phyloP scores from a whole-genome alignment of 192 early-diverging fungal species.

The Rhizophagus prolifer region DNA sequence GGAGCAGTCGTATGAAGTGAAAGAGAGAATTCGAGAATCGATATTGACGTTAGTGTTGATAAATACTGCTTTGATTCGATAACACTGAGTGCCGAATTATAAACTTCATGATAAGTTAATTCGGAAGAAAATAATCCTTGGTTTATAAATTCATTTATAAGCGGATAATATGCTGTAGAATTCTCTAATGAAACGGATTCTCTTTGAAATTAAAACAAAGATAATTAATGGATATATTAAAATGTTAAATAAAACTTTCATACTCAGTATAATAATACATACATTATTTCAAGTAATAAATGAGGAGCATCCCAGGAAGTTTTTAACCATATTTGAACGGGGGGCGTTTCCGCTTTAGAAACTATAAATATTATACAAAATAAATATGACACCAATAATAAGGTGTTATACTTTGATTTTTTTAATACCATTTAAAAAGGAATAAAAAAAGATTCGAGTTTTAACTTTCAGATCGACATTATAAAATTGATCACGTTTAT shows the following conservation, averaged over 20 bases:
- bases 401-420: neutral
- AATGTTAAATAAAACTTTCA: too few species aligned
- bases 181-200: slow-evolving; percentile 68
- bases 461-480: too few species aligned
- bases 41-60: slow-evolving; percentile 40
- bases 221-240: too few species aligned
- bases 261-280: too few species aligned
- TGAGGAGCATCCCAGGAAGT: slow-evolving; percentile 69
- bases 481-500: too few species aligned
- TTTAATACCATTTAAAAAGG: neutral
- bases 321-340: slow-evolving; percentile 48
- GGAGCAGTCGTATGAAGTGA: slow-evolving; percentile 73
- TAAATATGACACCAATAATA: neutral
- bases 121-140: slow-evolving; percentile 30
- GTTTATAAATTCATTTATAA: slow-evolving; percentile 56
- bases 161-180: slow-evolving; percentile 59
- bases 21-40: slow-evolving; percentile 70
- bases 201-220: slow-evolving; percentile 40
- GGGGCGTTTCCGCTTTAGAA: slow-evolving; percentile 38
- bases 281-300: slow-evolving; percentile 74
- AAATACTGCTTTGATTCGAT: slow-evolving; percentile 48
- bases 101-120: slow-evolving; percentile 47
- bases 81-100: slow-evolving; percentile 49
- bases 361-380: neutral
- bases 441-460: too few species aligned